Conservation (phyloP, 2,329 filamentous ascomycete species). For the Seiridium unicorne region DNA sequence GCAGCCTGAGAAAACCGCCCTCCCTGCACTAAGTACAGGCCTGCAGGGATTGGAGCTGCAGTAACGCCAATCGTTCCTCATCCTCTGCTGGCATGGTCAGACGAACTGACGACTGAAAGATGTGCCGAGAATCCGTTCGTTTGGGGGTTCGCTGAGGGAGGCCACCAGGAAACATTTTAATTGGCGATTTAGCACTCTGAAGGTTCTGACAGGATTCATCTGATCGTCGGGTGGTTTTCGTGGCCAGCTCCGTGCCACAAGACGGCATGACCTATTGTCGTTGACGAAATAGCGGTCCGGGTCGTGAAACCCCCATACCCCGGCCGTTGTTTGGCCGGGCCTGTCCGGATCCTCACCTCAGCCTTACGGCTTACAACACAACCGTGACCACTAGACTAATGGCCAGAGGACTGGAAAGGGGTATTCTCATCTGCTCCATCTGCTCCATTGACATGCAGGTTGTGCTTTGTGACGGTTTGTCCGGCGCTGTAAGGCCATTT, state of each 20-base stretch:
- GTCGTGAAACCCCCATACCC: background rate
- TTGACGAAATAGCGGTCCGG: background rate
- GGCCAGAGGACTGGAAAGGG: too few relatives aligned
- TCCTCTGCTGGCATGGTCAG: too few relatives aligned
- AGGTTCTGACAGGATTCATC: constrained; percentile 1
- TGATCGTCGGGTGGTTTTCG: background rate
- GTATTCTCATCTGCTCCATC: background rate
- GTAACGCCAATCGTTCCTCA: too few relatives aligned
- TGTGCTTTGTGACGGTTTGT: too few relatives aligned
- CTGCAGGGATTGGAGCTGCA: too few relatives aligned
- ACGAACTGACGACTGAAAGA: too few relatives aligned
- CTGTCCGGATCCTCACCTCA: background rate
- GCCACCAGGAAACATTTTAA: background rate
- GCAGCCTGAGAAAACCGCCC: too few relatives aligned
- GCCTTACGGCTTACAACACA: background rate
- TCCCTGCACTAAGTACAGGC: too few relatives aligned
- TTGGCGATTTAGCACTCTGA: background rate
- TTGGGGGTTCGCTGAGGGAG: too few relatives aligned
- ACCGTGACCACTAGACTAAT: background rate
- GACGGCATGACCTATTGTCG: background rate
- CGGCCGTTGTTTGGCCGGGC: background rate
- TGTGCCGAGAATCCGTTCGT: too few relatives aligned
- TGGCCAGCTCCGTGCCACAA: background rate
- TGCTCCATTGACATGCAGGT: background rate
- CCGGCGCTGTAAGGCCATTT: background rate